Base-by-base conservation (phyloP, 2,329 filamentous ascomycete genomes). In the Diaporthe destruens region DNA sequence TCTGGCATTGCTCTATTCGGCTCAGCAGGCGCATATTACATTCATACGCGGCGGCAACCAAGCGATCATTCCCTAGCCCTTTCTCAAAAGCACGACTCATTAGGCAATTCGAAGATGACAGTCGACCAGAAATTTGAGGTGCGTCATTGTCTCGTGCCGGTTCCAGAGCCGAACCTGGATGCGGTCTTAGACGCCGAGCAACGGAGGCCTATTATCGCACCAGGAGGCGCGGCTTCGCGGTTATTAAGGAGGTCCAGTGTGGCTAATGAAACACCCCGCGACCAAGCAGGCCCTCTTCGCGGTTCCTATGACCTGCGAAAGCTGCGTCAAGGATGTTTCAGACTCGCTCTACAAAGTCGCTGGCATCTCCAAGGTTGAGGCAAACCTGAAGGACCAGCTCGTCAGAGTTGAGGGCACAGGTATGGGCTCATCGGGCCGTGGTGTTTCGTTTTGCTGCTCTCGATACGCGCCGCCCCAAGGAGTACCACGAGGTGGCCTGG, bases 241-340 rank as follows among this genome's bases (percentile, higher is more conserved):
- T 54, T 47, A 44, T 36, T 20, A 32, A 70, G 32, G 68, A 70
- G 68, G 34, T 66, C 61, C n/a, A 66, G 32, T 36, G 61, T 76
- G 63, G 70, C 74, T 74, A 69, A 72, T 70, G 73, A 70, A 44
- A 74, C 70, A 51, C 18, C 47, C 14, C n/a, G 49, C 42, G 29
- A 42, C 53, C 34, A 77, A 79, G 5, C 78, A 98, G 93, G 97
- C 96, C 74, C 92, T 96, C 76, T 98, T 98, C 83, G 95, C 96
- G 75, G 96, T 98, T 77, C 95, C 95, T 71, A 92, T 98, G 87
- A 94, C 92, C 84, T 98, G 96, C 85, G 92, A 97, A 78, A 87
- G 89, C 80, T 98, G 96, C 85, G 90, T 98, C 82, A 92, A 95
- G 82, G 92, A 94, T 78, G 91, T 99, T 81, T 94, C 94, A 79